phyloP scores from a whole-genome alignment of 176 grass and related monocot genomes.

The Otatea glauca region DNA sequence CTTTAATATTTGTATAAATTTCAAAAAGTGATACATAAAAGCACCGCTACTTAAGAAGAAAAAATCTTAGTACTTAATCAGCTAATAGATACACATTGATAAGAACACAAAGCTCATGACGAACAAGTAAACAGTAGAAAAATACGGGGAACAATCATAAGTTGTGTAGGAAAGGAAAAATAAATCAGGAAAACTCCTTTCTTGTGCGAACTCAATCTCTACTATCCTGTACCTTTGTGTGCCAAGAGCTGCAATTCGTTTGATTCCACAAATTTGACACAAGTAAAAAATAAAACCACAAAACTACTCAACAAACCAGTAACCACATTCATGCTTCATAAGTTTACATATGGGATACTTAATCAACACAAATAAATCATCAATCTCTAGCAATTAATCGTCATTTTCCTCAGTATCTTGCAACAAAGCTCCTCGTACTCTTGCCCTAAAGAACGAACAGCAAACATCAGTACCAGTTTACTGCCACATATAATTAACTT shows the following conservation, averaged over 20 bases:
- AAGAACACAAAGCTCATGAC: background rate
- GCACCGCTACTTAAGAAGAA: background rate
- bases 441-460: conserved; percentile 51
- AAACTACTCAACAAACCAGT: background rate
- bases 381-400: conserved; percentile 50
- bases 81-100: background rate
- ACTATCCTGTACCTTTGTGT: background rate
- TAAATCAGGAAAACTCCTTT: background rate
- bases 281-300: background rate
- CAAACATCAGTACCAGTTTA: conserved; percentile 14
- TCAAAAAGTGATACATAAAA: no score
- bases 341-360: conserved; percentile 1
- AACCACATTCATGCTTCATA: background rate
- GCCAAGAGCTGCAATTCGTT: conserved; percentile 20
- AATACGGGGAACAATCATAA: background rate
- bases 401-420: conserved; percentile 62
- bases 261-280: conserved; percentile 28
- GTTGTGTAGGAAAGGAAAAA: background rate
- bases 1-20: no score
- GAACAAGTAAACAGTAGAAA: background rate
- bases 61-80: background rate
- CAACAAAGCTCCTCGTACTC: conserved; percentile 74
- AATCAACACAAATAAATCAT: background rate
- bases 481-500: conserved; percentile 23
- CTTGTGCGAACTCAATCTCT: background rate